Evolutionary conservation across 805 yeast genomes (phyloP).

Genomic region (Wickerhamiella hasegawae): DNA sequence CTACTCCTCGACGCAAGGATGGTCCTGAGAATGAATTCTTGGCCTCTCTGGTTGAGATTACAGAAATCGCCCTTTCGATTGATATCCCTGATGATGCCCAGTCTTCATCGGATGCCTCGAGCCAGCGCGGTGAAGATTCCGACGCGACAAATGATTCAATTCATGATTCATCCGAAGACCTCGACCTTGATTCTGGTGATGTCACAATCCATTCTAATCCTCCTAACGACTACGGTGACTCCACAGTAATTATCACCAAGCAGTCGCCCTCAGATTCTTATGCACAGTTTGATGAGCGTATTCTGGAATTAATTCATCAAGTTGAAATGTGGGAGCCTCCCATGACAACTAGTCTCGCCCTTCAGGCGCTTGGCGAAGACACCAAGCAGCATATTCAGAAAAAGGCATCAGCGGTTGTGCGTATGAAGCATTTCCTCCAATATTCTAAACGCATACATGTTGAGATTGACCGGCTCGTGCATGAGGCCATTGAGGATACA

Average conservation of each 20-base stretch:
- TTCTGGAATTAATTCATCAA: not conserved
- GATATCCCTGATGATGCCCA: conserved; percentile 11
- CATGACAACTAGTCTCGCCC: not conserved
- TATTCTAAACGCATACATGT: not conserved
- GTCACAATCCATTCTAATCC: too few species aligned
- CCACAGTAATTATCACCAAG: too few species aligned
- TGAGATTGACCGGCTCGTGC: conserved; percentile 4
- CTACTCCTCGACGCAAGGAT: conserved; percentile 5
- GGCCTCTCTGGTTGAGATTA: conserved; percentile 3
- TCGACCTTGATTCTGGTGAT: too few species aligned
- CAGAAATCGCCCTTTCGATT: conserved; percentile 9
- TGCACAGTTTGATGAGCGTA: not conserved
- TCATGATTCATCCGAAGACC: too few species aligned
- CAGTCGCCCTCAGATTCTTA: not conserved
- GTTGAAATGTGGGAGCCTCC: conserved; percentile 3
- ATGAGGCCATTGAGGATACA: conserved; percentile 1
- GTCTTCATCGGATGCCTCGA: not conserved
- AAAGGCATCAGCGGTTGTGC: conserved; percentile 2
- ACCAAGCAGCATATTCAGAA: conserved; percentile 1
- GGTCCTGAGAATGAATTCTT: conserved; percentile 1
- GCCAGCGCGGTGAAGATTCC: not conserved
- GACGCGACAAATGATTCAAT: not conserved
- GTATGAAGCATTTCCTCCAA: conserved; percentile 3
- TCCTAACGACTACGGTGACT: too few species aligned
- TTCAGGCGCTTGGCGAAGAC: conserved; percentile 3